Percentiles rank a stretch among this genome's conserved stretches.
phyloP scores from a whole-genome alignment of 1,284 basidiomycete species.

The Caloboletus inedulis region DNA sequence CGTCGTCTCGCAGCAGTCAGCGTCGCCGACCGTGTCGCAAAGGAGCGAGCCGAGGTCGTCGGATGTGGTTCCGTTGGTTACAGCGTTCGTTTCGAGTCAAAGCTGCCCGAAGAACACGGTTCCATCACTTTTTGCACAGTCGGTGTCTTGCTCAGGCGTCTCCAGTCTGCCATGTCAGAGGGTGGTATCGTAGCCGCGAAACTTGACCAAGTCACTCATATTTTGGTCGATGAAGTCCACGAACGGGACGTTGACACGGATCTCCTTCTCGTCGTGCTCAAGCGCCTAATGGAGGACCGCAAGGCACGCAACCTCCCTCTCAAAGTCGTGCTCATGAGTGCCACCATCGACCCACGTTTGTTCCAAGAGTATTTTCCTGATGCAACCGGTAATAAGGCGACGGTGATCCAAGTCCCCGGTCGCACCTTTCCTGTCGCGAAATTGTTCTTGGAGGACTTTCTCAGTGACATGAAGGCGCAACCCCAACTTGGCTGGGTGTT shows the following conservation, averaged over 20 bases:
- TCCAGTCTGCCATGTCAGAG: slow-evolving; percentile 74
- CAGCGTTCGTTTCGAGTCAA: slow-evolving; percentile 89
- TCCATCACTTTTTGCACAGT: slow-evolving; percentile 94
- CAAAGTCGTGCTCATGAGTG: slow-evolving; percentile 94
- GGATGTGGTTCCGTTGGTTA: slow-evolving; percentile 82
- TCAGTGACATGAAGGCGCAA: slow-evolving; percentile 49
- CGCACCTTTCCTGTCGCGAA: slow-evolving; percentile 88
- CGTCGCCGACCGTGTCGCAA: slow-evolving; percentile 89
- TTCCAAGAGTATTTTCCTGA: slow-evolving; percentile 88
- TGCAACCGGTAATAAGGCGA: slow-evolving; percentile 59
- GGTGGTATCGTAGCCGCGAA: slow-evolving; percentile 35
- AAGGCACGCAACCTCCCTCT: slow-evolving; percentile 72
- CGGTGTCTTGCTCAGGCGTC: slow-evolving; percentile 84
- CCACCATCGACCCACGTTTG: slow-evolving; percentile 88
- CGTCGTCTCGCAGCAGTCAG: slow-evolving; percentile 90
- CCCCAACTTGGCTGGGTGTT: slow-evolving; percentile 63
- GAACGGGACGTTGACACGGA: slow-evolving; percentile 96
- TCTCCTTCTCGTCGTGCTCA: slow-evolving; percentile 86
- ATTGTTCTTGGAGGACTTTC: slow-evolving; percentile 80
- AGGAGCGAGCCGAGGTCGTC: slow-evolving; percentile 78
- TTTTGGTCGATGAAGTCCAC: slow-evolving; percentile 95
- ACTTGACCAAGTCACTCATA: slow-evolving; percentile 85
- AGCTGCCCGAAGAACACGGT: slow-evolving; percentile 79
- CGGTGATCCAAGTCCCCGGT: slow-evolving; percentile 86
- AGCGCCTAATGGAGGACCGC: slow-evolving; percentile 79